These are phyloP conservation scores for Nannizziopsis barbatae DNA, from an alignment of 2,329 filamentous ascomycete genomes.

Conservation along the genomic window DNA sequence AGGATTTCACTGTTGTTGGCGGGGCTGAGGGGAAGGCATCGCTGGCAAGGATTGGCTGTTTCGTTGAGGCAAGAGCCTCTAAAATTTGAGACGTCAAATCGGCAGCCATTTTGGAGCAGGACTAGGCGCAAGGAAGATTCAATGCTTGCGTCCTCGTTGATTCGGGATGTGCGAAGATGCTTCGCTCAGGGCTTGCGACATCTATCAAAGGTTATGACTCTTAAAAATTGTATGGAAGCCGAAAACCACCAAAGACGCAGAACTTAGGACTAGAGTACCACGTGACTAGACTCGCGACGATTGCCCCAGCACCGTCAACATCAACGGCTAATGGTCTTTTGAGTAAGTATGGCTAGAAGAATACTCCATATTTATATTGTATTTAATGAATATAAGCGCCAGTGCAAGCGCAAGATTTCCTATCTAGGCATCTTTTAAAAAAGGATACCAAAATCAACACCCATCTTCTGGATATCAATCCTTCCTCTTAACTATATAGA, in stretches of 20 bases:
- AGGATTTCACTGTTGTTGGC: slow-evolving; percentile 66
- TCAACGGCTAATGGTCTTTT: too few species aligned
- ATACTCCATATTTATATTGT: too few species aligned
- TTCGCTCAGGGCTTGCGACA: neutral
- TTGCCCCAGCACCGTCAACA: too few species aligned
- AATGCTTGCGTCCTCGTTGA: neutral
- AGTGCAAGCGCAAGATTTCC: too few species aligned
- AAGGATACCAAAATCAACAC: too few species aligned
- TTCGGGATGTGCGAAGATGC: neutral
- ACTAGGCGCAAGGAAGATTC: neutral
- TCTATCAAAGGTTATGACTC: neutral
- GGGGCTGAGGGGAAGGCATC: slow-evolving; percentile 57
- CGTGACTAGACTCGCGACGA: neutral
- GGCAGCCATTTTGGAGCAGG: slow-evolving; percentile 28
- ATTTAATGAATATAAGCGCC: too few species aligned
- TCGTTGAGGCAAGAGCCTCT: slow-evolving; percentile 51
- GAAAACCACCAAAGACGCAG: neutral
- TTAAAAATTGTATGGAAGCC: neutral
- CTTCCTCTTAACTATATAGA: too few species aligned
- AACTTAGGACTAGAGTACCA: neutral
- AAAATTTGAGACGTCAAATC: slow-evolving; percentile 57
- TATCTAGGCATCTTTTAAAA: too few species aligned
- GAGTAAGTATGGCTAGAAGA: too few species aligned
- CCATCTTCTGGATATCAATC: too few species aligned
- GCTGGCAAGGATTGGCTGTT: slow-evolving; percentile 53